These are phyloP conservation scores for Candida maris DNA, from an alignment of 805 yeast genomes.

Conservation along the genomic window DNA sequence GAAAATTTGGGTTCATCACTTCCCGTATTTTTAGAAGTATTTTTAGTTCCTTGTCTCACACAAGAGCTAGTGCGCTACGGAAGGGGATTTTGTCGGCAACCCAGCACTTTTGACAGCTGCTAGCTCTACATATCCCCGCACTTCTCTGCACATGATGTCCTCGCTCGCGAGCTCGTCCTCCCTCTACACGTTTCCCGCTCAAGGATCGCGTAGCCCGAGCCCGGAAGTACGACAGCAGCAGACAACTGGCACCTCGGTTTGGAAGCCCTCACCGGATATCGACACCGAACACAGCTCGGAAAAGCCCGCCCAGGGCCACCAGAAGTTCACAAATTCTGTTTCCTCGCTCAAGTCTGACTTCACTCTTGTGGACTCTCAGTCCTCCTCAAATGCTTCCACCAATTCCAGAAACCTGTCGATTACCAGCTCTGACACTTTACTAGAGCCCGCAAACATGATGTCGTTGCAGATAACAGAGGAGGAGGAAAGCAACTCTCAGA, in stretches of 20 bases:
- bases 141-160: constrained; percentile 12
- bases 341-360: constrained; percentile 21
- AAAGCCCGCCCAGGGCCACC: constrained; percentile 7
- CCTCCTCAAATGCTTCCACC: neutral
- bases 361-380: constrained; percentile 15
- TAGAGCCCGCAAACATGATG: constrained; percentile 15
- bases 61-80: too few species aligned
- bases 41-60: too few species aligned
- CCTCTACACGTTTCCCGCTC: constrained; percentile 10
- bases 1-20: too few species aligned
- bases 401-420: constrained; percentile 13
- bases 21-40: too few species aligned
- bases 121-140: too few species aligned
- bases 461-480: constrained; percentile 18
- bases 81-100: too few species aligned
- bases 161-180: constrained; percentile 17
- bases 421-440: constrained; percentile 21
- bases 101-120: too few species aligned
- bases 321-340: constrained; percentile 17
- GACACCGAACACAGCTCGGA: neutral
- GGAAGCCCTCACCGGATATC: neutral
- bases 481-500: constrained; percentile 12
- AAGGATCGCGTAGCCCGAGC: constrained; percentile 1
- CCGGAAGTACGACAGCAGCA: constrained; percentile 1
- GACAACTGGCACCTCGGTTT: neutral